A percentile compares a stretch with the other conserved stretches of the same genome.
These are phyloP conservation scores for Brachypodium distachyon DNA, from an alignment of 202 grass and related monocot species.

Conservation along the genomic window DNA sequence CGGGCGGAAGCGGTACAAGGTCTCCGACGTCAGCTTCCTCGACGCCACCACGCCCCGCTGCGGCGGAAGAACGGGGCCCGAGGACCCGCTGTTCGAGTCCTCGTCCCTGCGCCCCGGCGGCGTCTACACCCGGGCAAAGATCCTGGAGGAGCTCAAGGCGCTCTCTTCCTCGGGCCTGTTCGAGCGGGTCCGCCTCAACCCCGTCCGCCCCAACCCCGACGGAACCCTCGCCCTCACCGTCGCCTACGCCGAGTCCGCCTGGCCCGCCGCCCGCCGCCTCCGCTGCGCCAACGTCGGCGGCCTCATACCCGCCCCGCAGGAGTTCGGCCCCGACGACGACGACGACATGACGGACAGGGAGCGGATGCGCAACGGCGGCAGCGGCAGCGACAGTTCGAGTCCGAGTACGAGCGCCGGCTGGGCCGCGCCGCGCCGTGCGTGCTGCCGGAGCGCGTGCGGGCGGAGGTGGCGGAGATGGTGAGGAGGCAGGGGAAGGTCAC, in stretches of 20 bases:
- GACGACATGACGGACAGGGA: constrained; percentile 70
- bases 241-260: constrained; percentile 57
- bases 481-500: constrained; percentile 48
- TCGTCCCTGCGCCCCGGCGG: constrained; percentile 62
- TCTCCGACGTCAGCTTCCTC: constrained; percentile 67
- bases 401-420: constrained; percentile 50
- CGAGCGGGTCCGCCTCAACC: constrained; percentile 56
- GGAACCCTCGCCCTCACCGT: constrained; percentile 58
- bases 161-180: constrained; percentile 77
- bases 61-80: constrained; percentile 33
- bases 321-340: constrained; percentile 34
- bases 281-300: constrained; percentile 69
- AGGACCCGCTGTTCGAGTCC: constrained; percentile 67
- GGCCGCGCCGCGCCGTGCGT: constrained; percentile 46
- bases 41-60: constrained; percentile 18
- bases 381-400: constrained; percentile 59
- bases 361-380: constrained; percentile 55
- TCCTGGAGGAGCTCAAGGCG: constrained; percentile 57
- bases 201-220: constrained; percentile 57
- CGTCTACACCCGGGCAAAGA: constrained; percentile 72
- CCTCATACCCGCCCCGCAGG: constrained; percentile 42
- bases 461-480: constrained; percentile 62
- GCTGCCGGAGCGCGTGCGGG: constrained; percentile 41
- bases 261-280: constrained; percentile 51
- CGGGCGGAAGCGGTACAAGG: constrained; percentile 50